Evolutionary conservation across 2,329 filamentous ascomycete genomes (phyloP), one percentile per base, ranked within the genome.

Genomic region (Aspergillus arachidicola): DNA sequence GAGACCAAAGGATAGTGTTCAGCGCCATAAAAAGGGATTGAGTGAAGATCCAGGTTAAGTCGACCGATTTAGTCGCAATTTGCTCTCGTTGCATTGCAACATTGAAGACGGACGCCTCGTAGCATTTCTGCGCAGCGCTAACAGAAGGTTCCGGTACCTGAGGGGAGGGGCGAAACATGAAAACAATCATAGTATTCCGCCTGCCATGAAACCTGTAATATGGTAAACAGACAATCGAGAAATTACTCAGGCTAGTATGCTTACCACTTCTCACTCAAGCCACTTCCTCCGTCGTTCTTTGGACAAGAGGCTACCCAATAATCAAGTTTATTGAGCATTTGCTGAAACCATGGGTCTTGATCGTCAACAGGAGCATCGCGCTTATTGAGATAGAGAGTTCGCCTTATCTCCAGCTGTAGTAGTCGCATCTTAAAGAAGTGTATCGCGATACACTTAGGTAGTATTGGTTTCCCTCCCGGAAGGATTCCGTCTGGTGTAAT

Each of bases 381-480:
- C 77, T 95, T 95, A 76, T 89, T 90, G 70, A 96, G 90, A 75
- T 99, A 98, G 0, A 98, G 82, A 7, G 89, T 90, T 62, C 93
- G 87, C 62, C 93, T 86, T 50, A 97, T 95, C 77, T 98, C 94
- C 16, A 94, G 87, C 75, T 97, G 94, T 14, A 94, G 82, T 62
- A 96, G 79, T 60, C 93, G 86, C 92, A 97, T 96, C 74, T 92
- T 94, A 81, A 93, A 93, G 71, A 96, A 95, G 75, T 99, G 94
- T 65, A 97, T 93, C 2, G 93, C 90, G 30, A 96, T 89, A 71
- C 92, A 87, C 76, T 99, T 99, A 73, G 91, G 92, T 68, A 94
- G 85, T 43, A 91, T 92, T 1, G 87, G 84, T 6, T 89, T 90
- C 1, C 89, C 91, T 12, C 82, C 84, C 0, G 89, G 85, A 26